Conservation (phyloP, 2,329 filamentous ascomycete genomes). For the Calonectria montana region DNA sequence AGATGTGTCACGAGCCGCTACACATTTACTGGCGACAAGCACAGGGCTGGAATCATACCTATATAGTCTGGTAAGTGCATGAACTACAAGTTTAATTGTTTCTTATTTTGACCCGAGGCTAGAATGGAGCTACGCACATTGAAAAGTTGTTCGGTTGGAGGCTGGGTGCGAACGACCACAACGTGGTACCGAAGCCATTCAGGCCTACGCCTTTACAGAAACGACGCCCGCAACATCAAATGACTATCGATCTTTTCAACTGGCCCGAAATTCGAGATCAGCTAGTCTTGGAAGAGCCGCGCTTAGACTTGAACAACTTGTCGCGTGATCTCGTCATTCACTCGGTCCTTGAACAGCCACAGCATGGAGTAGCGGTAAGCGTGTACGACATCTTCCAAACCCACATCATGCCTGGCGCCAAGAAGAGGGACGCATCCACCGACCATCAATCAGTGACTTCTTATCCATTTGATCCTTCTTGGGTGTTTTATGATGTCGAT, state of each 20-base stretch:
- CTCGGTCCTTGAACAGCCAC: neutral
- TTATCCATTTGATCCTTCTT: neutral
- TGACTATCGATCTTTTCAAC: neutral
- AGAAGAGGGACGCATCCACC: neutral
- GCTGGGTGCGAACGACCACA: neutral
- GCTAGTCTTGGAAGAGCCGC: neutral
- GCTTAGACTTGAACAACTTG: neutral
- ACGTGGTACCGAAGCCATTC: neutral
- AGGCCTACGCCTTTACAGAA: neutral
- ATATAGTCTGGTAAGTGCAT: neutral
- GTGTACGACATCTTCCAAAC: neutral
- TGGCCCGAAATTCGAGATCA: slow-evolving; percentile 1
- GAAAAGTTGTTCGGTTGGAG: neutral
- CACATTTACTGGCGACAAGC: neutral
- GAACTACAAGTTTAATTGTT: neutral
- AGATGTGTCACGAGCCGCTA: neutral
- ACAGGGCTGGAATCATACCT: neutral
- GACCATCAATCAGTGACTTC: neutral
- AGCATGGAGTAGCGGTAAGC: neutral
- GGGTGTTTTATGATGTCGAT: neutral
- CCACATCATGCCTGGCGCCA: neutral
- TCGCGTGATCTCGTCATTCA: neutral
- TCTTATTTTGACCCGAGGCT: neutral
- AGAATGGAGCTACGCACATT: neutral
- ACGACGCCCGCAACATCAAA: neutral